Conservation (phyloP, 768 basidiomycete genomes). For the Hypsizygus marmoreus region DNA sequence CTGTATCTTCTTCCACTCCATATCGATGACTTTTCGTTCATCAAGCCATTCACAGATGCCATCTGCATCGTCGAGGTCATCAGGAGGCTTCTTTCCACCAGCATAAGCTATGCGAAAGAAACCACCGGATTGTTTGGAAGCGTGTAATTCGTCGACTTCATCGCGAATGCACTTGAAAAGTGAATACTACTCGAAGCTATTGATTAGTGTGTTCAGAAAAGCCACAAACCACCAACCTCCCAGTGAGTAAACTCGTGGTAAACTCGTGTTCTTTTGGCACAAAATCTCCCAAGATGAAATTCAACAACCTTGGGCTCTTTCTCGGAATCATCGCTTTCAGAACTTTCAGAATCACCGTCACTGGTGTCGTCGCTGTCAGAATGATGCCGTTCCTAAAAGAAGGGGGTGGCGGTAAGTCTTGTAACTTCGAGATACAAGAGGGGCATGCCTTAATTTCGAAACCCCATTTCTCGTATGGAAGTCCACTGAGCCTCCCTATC, state of each 20-base stretch:
- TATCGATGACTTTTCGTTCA: slow-evolving; percentile 61
- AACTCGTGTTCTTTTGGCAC: slow-evolving; percentile 64
- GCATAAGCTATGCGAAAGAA: slow-evolving; percentile 64
- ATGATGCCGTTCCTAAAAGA: slow-evolving; percentile 9
- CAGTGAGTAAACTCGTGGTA: slow-evolving; percentile 80
- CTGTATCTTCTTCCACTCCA: slow-evolving; percentile 71
- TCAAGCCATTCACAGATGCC: slow-evolving; percentile 84
- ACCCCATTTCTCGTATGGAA: slow-evolving; percentile 69
- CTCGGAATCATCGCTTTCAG: slow-evolving; percentile 21
- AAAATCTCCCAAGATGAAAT: slow-evolving; percentile 78
- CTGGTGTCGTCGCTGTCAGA: slow-evolving; percentile 12
- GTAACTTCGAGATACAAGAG: no score
- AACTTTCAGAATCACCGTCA: slow-evolving; percentile 10
- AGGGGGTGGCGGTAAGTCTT: no score
- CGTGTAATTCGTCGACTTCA: slow-evolving; percentile 60
- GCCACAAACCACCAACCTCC: slow-evolving; percentile 57
- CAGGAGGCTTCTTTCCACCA: slow-evolving; percentile 58
- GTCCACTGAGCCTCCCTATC: slow-evolving; percentile 61
- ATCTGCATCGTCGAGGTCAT: slow-evolving; percentile 73
- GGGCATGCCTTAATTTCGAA: slow-evolving; percentile 45
- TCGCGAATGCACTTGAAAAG: slow-evolving; percentile 59
- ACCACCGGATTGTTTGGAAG: slow-evolving; percentile 32
- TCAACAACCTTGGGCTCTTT: slow-evolving; percentile 26
- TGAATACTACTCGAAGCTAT: slow-evolving; percentile 47
- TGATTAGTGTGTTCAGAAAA: slow-evolving; percentile 9